Conservation (phyloP, 1,139 yeast species). For the Kurtzmaniella natalensis region DNA sequence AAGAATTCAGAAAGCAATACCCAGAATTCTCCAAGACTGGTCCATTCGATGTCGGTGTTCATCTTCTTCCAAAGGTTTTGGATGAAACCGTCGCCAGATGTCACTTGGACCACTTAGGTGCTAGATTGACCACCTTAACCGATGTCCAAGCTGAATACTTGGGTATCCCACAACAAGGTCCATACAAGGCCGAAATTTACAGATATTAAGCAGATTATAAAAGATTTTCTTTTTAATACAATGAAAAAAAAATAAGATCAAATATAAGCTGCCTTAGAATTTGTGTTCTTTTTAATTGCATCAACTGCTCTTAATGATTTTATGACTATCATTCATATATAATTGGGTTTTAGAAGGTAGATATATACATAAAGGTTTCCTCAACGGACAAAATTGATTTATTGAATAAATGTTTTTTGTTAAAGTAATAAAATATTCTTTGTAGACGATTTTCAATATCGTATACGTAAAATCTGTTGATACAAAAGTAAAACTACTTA, state of each 20-base stretch:
- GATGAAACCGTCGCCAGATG: conserved; percentile 99
- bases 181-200: conserved; percentile 98
- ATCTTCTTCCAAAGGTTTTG: conserved; percentile 95
- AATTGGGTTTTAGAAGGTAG: conserved; percentile 16
- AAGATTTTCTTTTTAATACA: conserved; percentile 3
- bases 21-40: conserved; percentile 94
- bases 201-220: conserved; percentile 59
- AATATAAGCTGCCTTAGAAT: conserved; percentile 4
- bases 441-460: no score
- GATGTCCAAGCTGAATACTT: conserved; percentile 90
- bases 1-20: conserved; percentile 71
- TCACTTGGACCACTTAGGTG: conserved; percentile 96
- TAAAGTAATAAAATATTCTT: no score
- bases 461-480: no score
- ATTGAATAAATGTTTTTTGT: conserved; percentile 7
- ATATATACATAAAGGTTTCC: conserved; percentile 30
- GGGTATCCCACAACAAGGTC: conserved; percentile 92
- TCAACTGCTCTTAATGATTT: conserved; percentile 47
- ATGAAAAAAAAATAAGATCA: no score
- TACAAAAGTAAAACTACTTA: no score
- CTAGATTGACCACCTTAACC: conserved; percentile 75
- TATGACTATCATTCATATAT: conserved; percentile 11
- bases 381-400: conserved; percentile 28
- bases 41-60: conserved; percentile 89
- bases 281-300: conserved; percentile 30